phyloP scores from a whole-genome alignment of 2,329 filamentous ascomycete genomes.

The Cladosporium sp. region DNA sequence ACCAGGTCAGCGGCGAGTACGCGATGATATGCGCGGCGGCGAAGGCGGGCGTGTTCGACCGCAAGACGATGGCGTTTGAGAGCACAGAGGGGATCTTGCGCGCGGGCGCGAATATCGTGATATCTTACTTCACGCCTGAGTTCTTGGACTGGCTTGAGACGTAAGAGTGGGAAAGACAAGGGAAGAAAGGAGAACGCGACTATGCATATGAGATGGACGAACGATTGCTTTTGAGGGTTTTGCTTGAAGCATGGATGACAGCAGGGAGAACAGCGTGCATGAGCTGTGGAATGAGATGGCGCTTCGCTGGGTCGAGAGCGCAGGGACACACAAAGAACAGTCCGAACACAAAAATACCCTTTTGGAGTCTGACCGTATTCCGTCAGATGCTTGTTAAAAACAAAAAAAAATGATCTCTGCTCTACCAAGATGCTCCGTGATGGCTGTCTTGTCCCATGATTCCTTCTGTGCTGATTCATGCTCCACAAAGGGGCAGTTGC shows the following conservation, averaged over 20 bases:
- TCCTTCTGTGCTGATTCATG: background rate
- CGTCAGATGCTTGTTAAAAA: background rate
- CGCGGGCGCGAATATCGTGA: conserved; percentile 88
- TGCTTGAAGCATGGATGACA: background rate
- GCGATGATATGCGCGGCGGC: conserved; percentile 97
- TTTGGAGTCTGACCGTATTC: background rate
- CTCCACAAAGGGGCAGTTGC: background rate
- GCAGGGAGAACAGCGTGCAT: background rate
- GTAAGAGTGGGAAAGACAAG: conserved; percentile 17
- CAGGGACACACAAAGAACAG: background rate
- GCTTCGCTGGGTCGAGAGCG: background rate
- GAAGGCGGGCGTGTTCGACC: conserved; percentile 93
- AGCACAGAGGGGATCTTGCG: conserved; percentile 89
- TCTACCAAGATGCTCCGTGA: background rate
- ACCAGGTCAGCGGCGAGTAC: conserved; percentile 95
- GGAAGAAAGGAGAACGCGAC: background rate
- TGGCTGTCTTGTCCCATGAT: background rate
- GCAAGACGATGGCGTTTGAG: conserved; percentile 94
- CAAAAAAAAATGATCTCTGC: background rate
- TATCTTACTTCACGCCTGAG: conserved; percentile 91
- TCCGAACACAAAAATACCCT: background rate
- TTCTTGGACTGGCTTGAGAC: conserved; percentile 64
- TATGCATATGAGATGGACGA: background rate
- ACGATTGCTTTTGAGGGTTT: background rate
- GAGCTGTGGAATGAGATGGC: background rate